Evolutionary conservation across 306 rosid genomes (phyloP).

Genomic region (Ceratonia siliqua): DNA sequence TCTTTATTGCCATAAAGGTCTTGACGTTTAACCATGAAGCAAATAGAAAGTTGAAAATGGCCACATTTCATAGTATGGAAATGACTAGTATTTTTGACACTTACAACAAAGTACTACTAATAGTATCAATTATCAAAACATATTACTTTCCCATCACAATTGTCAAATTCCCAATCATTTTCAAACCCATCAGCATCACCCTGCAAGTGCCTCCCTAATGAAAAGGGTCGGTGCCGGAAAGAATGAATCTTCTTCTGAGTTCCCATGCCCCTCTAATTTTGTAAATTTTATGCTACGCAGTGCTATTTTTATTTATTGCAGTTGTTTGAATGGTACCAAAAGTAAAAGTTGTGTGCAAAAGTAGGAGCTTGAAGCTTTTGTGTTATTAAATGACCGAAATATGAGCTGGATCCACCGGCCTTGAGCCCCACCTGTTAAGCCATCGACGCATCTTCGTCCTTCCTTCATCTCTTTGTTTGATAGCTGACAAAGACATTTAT

Average conservation of each 20-base stretch:
- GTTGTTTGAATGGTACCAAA: not conserved
- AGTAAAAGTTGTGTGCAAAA: not conserved
- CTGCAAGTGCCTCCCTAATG: not conserved
- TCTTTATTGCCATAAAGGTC: conserved; percentile 1
- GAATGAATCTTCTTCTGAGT: not conserved
- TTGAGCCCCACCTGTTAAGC: too few relatives aligned
- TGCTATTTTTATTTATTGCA: not conserved
- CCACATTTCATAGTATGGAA: not conserved
- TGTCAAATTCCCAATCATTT: not conserved
- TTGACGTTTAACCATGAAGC: not conserved
- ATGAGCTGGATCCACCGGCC: not conserved
- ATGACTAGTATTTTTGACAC: not conserved
- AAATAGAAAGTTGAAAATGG: not conserved
- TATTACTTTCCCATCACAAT: not conserved
- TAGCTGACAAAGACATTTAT: not conserved
- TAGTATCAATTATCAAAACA: not conserved
- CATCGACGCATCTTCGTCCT: too few relatives aligned
- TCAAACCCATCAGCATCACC: not conserved
- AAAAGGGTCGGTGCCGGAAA: not conserved
- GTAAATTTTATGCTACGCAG: too few relatives aligned
- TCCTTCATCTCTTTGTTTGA: not conserved
- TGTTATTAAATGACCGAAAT: conserved; percentile 25
- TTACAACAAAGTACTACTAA: not conserved
- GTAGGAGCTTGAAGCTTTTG: not conserved
- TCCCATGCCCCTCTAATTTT: not conserved